Conservation (phyloP, 495 filamentous ascomycete genomes). For the Astrothelium macrocarpum region DNA sequence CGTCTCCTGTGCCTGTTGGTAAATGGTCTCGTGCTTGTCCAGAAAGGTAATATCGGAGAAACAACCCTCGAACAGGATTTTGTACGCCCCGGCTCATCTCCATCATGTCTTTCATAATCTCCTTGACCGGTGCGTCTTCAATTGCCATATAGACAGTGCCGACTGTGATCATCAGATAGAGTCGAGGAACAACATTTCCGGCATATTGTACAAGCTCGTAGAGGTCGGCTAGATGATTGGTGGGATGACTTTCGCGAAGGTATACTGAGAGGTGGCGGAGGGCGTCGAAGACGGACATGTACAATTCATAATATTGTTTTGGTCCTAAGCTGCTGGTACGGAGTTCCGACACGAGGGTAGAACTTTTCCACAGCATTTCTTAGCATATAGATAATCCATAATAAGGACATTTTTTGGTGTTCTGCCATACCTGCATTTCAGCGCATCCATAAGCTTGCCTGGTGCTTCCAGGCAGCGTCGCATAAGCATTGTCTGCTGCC, state of each 20-base stretch:
- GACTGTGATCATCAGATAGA: constrained; percentile 98
- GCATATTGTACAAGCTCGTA: constrained; percentile 99
- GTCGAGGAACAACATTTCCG: constrained; percentile 89
- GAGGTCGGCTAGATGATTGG: constrained; percentile 94
- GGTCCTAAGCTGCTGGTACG: constrained; percentile 91
- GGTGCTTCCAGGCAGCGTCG: constrained; percentile 94
- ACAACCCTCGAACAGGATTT: constrained; percentile 88
- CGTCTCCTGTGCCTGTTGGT: constrained; percentile 71
- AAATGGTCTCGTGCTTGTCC: constrained; percentile 87
- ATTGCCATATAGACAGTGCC: constrained; percentile 98
- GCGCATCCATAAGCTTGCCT: constrained; percentile 98
- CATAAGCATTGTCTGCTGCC: constrained; percentile 93
- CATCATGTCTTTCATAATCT: constrained; percentile 99
- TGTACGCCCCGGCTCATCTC: constrained; percentile 98
- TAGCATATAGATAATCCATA: constrained; percentile 8
- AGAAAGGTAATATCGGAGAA: constrained; percentile 89
- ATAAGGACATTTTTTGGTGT: not conserved
- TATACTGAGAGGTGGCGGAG: constrained; percentile 93
- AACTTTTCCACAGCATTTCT: constrained; percentile 44
- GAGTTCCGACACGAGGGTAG: constrained; percentile 92
- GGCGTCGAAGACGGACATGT: constrained; percentile 98
- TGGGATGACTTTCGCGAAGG: constrained; percentile 91
- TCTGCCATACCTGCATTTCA: constrained; percentile 85
- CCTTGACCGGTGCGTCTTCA: constrained; percentile 95
- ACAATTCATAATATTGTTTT: constrained; percentile 98